Base-by-base conservation (phyloP, 129 eudicot genomes). In the Helichrysum umbraculigerum region DNA sequence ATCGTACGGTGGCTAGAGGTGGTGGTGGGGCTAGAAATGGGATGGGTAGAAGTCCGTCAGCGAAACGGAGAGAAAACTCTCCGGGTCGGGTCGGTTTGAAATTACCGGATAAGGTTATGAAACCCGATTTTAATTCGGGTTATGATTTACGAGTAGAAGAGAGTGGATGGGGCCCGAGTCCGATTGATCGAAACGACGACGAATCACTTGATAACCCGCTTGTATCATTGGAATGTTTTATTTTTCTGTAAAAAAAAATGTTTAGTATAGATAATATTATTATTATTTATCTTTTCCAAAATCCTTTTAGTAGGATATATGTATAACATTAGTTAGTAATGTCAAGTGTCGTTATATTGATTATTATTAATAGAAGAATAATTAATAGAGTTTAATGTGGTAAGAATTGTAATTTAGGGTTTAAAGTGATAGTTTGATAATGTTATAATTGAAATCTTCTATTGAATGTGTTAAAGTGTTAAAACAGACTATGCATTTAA, bases 221-320 rank as follows among this genome's bases (percentile, higher is more conserved):
- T 80, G 97, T 90, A 83, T 90, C 98, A 75, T 74, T 93, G 79
- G 98, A 93, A 74, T 93, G 98, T 81, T 93, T 93, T 59, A 93
- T 93, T 42, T 93, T 93, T 66, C 89, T 93, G 1, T 93, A 86
- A 82, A 4, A 22, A 22, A 25, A 29, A 17, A 73, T 50, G 71
- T 78, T 41, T 39, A 47, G 57, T 44, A 42, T 59, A 52, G 54
- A 35, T 25, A 25, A 25, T 25, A 25, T 1, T 25, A n/a, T n/a
- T n/a, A 25, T 25, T 68, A 39, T 17, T 68, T 77, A 4, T 41
- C 3, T 39, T 69, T 59, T 25, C 0, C n/a, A 56, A 6, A 29
- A 25, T 52, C 32, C 0, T 69, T 17, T 3, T 39, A 68, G n/a
- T 21, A 72, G 14, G 47, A 39, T 8, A 39, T 8, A 39, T 2